These are phyloP conservation scores for Mycena albidolilacea DNA, from an alignment of 768 basidiomycete genomes.

Conservation along the genomic window DNA sequence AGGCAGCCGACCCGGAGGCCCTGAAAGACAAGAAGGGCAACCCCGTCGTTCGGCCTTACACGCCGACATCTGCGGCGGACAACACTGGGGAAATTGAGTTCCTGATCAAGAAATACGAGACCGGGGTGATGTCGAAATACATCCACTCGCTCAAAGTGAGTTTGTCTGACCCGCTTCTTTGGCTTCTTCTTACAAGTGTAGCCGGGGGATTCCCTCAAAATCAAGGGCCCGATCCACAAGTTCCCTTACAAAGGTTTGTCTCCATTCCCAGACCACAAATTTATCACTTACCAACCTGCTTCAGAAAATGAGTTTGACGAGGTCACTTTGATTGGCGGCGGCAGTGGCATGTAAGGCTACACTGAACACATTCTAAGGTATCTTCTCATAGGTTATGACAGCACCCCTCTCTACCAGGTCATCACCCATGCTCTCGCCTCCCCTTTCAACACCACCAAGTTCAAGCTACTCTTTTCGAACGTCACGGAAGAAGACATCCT, in stretches of 20 bases:
- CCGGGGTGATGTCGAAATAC: slow-evolving; percentile 87
- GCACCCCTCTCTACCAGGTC: slow-evolving; percentile 89
- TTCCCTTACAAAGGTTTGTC: slow-evolving; percentile 84
- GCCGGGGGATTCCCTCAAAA: slow-evolving; percentile 84
- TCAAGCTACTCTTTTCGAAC: slow-evolving; percentile 93
- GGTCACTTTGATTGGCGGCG: slow-evolving; percentile 93
- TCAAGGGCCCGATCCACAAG: slow-evolving; percentile 95
- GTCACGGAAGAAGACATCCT: slow-evolving; percentile 93
- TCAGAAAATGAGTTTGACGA: slow-evolving; percentile 87
- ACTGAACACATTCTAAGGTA: background rate
- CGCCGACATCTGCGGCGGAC: slow-evolving; percentile 88
- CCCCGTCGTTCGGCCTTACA: slow-evolving; percentile 93
- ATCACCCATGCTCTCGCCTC: slow-evolving; percentile 80
- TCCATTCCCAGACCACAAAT: slow-evolving; percentile 1
- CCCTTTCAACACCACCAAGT: slow-evolving; percentile 91
- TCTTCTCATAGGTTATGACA: slow-evolving; percentile 46
- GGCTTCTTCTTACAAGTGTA: slow-evolving; percentile 36
- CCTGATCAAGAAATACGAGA: slow-evolving; percentile 89
- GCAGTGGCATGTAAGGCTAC: slow-evolving; percentile 85
- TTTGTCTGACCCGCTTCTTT: background rate
- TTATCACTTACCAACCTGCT: slow-evolving; percentile 6
- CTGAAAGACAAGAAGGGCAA: slow-evolving; percentile 86
- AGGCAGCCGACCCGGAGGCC: slow-evolving; percentile 76
- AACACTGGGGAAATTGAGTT: slow-evolving; percentile 82
- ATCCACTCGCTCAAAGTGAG: slow-evolving; percentile 80